Conservation (phyloP, 805 yeast genomes). For the Candida quercuum region DNA sequence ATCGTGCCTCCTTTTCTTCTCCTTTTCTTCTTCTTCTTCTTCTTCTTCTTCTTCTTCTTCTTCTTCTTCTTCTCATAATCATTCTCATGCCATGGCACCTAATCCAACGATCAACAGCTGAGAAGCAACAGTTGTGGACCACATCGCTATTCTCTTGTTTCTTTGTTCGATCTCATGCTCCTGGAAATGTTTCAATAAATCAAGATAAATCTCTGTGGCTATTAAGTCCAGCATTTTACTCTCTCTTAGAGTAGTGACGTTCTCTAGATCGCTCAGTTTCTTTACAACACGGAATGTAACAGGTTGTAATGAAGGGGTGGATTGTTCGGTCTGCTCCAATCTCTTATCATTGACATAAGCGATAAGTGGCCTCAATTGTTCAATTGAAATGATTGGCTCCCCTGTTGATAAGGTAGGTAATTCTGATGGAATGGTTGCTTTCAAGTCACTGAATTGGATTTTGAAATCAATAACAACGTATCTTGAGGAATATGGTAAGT, state of each 20-base stretch:
- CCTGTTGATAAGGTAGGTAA: slow-evolving; percentile 48
- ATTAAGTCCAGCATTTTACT: slow-evolving; percentile 46
- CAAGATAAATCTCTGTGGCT: slow-evolving; percentile 53
- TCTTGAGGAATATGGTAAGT: slow-evolving; percentile 22
- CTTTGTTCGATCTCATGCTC: slow-evolving; percentile 43
- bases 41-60: not conserved
- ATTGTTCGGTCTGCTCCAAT: slow-evolving; percentile 15
- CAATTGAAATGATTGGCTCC: slow-evolving; percentile 50
- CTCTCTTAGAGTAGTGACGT: slow-evolving; percentile 32
- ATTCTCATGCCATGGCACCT: slow-evolving; percentile 47
- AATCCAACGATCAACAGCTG: slow-evolving; percentile 53
- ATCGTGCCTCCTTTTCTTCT: not conserved
- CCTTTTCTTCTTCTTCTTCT: not conserved
- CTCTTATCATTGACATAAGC: slow-evolving; percentile 51
- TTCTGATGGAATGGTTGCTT: slow-evolving; percentile 45
- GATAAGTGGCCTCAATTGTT: slow-evolving; percentile 56
- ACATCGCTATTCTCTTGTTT: slow-evolving; percentile 41
- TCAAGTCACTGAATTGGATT: slow-evolving; percentile 57
- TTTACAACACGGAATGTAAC: slow-evolving; percentile 40
- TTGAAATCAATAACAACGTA: slow-evolving; percentile 67
- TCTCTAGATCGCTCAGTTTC: slow-evolving; percentile 38
- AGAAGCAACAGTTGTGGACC: slow-evolving; percentile 58
- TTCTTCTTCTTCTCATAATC: not conserved
- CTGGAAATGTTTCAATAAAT: slow-evolving; percentile 46
- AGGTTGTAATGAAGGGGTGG: slow-evolving; percentile 18